Base-by-base conservation (phyloP, 176 grass and related monocot genomes). In the Carex littledalei region DNA sequence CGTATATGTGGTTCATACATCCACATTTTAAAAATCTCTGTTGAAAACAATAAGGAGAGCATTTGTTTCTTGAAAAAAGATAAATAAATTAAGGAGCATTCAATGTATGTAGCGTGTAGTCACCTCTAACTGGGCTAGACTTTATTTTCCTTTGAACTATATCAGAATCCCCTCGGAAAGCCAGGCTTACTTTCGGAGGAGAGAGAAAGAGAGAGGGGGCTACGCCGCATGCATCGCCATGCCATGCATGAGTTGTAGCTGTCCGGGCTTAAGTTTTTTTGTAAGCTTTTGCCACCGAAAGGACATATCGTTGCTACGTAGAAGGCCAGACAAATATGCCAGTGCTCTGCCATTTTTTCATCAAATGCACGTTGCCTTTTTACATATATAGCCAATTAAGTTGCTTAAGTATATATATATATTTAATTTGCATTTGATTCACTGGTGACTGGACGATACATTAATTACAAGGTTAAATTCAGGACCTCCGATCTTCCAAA, bases 241-340 rank as follows among this genome's bases (percentile, higher is more conserved):
- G 34, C 62, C 78, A 65, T 83, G 80, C 61, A 83, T 83, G 80
- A 83, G 4, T 4, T 8, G 80, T 67, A 53, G 41, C 80, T 83
- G 21, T 83, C 80, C 18, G 8, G 43, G 59, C 34, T 65, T 5
- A 21, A 50, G 34, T 20, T 18, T 26, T 35, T 35, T 45, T 67
- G 81, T 66, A 26, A 83, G 57, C 43, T 83, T 83, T 83, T 66
- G 54, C 14, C 21, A 83, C 79, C 39, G 59, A 63, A 62, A 62
- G 34, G 59, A 66, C 22, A 45, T 31, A 39, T 49, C 55, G n/a
- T 41, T 81, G 34, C 41, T 61, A 81, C 31, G 26, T 43, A 81
- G 79, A 81, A 81, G 32, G 35, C 79, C 39, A 67, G 61, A 83
- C 81, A 83, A 65, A 31, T 67, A 16, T 83, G 81, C 63, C 62